A percentile compares a stretch with the other conserved stretches of the same genome.
phyloP scores from a whole-genome alignment of 805 yeast genomes.

The Blastobotrys muscicola region DNA sequence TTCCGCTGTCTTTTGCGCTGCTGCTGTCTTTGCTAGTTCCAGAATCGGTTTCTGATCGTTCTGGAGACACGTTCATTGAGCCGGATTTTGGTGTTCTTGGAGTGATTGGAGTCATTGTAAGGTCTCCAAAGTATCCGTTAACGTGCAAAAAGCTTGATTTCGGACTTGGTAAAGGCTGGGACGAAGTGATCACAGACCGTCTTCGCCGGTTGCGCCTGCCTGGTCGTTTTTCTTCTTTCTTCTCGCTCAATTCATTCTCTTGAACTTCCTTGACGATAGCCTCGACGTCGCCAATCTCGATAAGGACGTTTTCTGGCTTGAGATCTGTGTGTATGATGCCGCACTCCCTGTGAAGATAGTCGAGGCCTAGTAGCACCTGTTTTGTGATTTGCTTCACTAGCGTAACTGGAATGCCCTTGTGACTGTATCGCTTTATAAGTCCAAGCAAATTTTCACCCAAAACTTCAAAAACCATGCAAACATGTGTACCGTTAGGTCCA shows the following conservation, averaged over 20 bases:
- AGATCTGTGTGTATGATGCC: conserved; percentile 70
- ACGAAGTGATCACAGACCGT: conserved; percentile 74
- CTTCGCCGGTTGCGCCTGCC: conserved; percentile 32
- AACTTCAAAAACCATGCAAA: conserved; percentile 96
- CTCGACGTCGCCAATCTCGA: conserved; percentile 78
- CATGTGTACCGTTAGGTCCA: conserved; percentile 89
- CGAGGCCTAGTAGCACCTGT: conserved; percentile 64
- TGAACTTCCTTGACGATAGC: conserved; percentile 62
- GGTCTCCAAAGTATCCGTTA: conserved; percentile 10
- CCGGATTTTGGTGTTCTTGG: neutral
- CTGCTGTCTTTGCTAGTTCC: neutral
- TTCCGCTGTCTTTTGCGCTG: conserved; percentile 1
- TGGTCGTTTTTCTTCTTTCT: conserved; percentile 3
- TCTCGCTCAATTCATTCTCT: conserved; percentile 39
- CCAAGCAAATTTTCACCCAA: conserved; percentile 89
- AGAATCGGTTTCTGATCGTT: no score
- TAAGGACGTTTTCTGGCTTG: conserved; percentile 67
- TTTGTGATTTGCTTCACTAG: conserved; percentile 76
- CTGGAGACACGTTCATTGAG: no score
- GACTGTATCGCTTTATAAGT: conserved; percentile 65
- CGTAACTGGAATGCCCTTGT: conserved; percentile 67
- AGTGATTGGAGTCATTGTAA: conserved; percentile 5
- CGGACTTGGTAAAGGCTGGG: conserved; percentile 90
- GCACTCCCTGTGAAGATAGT: conserved; percentile 60
- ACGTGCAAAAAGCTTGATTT: conserved; percentile 33